Conservation (phyloP, 2,329 filamentous ascomycete genomes). For the Calonectria hawksworthii region DNA sequence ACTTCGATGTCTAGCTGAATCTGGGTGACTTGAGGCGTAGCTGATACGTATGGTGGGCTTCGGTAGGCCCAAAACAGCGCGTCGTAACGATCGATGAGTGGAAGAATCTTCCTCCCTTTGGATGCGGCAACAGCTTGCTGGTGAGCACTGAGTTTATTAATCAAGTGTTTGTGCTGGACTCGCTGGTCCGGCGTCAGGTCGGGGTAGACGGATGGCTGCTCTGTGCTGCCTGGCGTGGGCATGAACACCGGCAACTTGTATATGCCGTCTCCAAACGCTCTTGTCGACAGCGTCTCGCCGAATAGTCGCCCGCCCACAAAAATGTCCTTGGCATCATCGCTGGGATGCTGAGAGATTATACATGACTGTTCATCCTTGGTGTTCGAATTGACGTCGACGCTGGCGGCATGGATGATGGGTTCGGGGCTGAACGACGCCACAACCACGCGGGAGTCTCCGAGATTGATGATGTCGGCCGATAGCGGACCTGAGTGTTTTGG, state of each 20-base stretch:
- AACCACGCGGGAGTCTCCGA: slow-evolving; percentile 16
- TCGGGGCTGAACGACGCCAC: background rate
- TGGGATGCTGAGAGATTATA: slow-evolving; percentile 10
- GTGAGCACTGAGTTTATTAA: slow-evolving; percentile 1
- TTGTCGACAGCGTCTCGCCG: slow-evolving; percentile 16
- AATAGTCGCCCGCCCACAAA: slow-evolving; percentile 14
- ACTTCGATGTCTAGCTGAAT: background rate
- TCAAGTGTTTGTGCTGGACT: slow-evolving; percentile 8
- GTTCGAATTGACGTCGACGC: background rate
- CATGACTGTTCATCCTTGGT: slow-evolving; percentile 5
- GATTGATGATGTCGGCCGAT: slow-evolving; percentile 4
- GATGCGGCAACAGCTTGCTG: slow-evolving; percentile 4
- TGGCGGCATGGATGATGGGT: background rate
- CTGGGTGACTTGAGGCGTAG: background rate
- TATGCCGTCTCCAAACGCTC: slow-evolving; percentile 11
- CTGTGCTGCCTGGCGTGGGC: background rate
- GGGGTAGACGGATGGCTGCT: background rate
- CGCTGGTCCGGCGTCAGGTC: background rate
- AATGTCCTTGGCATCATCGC: slow-evolving; percentile 12
- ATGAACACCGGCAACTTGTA: slow-evolving; percentile 5
- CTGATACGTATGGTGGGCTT: slow-evolving; percentile 9
- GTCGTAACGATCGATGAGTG: slow-evolving; percentile 13
- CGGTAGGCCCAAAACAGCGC: slow-evolving; percentile 11
- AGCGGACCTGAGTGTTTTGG: background rate
- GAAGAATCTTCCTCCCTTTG: slow-evolving; percentile 7